Percentiles rank a stretch among this genome's conserved stretches.
Conservation (phyloP, 2,329 filamentous ascomycete species). For the Alternaria solani region DNA sequence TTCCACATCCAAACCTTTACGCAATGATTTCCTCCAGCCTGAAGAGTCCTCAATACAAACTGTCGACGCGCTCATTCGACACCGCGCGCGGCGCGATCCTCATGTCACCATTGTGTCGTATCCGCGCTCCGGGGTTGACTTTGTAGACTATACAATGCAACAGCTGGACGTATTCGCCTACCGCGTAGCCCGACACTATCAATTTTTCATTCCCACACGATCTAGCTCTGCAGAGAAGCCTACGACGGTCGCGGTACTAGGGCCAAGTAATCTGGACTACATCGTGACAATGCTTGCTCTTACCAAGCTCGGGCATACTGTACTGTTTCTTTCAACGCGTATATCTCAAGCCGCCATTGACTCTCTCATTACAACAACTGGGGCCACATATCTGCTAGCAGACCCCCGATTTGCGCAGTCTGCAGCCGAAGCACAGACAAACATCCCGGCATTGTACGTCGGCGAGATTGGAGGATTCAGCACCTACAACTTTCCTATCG, state of each 20-base stretch:
- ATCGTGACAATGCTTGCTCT: slow-evolving; percentile 64
- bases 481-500: slow-evolving; percentile 33
- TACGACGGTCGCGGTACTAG: slow-evolving; percentile 59
- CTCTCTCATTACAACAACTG: slow-evolving; percentile 49
- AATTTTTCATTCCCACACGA: slow-evolving; percentile 30
- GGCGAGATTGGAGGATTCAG: slow-evolving; percentile 24
- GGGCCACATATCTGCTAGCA: slow-evolving; percentile 30
- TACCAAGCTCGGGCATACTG: slow-evolving; percentile 63
- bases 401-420: slow-evolving; percentile 48
- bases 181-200: slow-evolving; percentile 31
- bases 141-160: slow-evolving; percentile 58
- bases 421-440: slow-evolving; percentile 20
- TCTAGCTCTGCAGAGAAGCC: slow-evolving; percentile 23
- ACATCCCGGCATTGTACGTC: slow-evolving; percentile 15
- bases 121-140: slow-evolving; percentile 54
- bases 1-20: neutral
- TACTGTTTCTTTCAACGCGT: slow-evolving; percentile 64
- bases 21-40: neutral
- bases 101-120: slow-evolving; percentile 55
- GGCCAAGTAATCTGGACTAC: slow-evolving; percentile 64
- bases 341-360: slow-evolving; percentile 61
- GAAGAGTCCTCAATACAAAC: slow-evolving; percentile 33
- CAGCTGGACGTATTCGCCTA: slow-evolving; percentile 56
- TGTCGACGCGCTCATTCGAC: slow-evolving; percentile 52
- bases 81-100: slow-evolving; percentile 47